A percentile compares a stretch with the other conserved stretches of the same genome.
Conservation (phyloP, 331 rosid species). For the Spiraea crenata region DNA sequence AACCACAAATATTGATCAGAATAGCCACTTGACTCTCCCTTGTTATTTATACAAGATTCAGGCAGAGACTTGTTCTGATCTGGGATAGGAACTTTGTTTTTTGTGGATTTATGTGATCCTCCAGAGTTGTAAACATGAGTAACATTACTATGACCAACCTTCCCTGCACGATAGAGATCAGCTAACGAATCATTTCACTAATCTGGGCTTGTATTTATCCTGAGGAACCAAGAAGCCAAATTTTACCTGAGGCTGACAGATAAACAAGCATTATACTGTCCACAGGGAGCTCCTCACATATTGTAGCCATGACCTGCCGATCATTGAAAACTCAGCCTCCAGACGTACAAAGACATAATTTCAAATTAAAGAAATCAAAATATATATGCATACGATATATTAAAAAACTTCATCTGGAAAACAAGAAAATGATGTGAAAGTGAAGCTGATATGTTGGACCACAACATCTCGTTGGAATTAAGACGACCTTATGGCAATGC, state of each 20-base stretch:
- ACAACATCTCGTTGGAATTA: not conserved
- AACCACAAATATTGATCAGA: constrained; percentile 78
- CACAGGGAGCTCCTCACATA: constrained; percentile 89
- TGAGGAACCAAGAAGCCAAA: constrained; percentile 25
- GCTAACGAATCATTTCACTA: constrained; percentile 35
- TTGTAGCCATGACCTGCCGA: constrained; percentile 87
- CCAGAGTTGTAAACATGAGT: constrained; percentile 47
- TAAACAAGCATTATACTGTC: constrained; percentile 82
- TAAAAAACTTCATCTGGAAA: not conserved
- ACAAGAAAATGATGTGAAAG: not conserved
- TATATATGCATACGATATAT: not conserved
- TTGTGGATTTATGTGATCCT: constrained; percentile 58
- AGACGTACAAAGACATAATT: no score
- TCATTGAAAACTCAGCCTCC: constrained; percentile 33
- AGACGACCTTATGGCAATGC: not conserved
- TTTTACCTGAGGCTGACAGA: constrained; percentile 88
- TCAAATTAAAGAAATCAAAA: not conserved
- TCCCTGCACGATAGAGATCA: constrained; percentile 56
- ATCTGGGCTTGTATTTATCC: constrained; percentile 23
- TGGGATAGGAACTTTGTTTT: constrained; percentile 55
- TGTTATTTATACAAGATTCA: constrained; percentile 56
- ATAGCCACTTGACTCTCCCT: constrained; percentile 52
- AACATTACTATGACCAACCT: constrained; percentile 49
- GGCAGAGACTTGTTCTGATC: constrained; percentile 45
- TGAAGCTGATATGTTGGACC: not conserved